Conservation (phyloP, 441 rosid genomes). For the Populus hybrid region DNA sequence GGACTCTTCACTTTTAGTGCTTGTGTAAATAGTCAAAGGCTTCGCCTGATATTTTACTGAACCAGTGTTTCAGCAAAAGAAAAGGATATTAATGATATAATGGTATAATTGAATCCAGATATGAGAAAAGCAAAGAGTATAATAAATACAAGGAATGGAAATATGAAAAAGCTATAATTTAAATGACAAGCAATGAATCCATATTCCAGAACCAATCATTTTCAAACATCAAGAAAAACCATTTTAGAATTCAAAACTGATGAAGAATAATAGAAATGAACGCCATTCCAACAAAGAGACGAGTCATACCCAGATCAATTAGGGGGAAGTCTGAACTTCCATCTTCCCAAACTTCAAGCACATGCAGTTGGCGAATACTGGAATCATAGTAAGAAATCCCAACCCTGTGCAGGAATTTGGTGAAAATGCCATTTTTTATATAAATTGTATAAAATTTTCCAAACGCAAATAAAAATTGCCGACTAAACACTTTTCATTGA, state of each 20-base stretch:
- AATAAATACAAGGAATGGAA: neutral
- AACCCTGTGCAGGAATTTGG: slow-evolving; percentile 40
- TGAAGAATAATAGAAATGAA: neutral
- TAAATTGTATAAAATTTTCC: neutral
- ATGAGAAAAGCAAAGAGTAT: neutral
- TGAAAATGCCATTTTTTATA: slow-evolving; percentile 3
- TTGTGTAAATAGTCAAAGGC: slow-evolving; percentile 73
- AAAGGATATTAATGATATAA: neutral
- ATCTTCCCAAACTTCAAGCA: slow-evolving; percentile 94
- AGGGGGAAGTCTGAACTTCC: slow-evolving; percentile 63
- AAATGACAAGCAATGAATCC: slow-evolving; percentile 1
- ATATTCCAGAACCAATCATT: neutral
- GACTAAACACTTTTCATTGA: neutral
- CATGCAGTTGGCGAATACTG: slow-evolving; percentile 79
- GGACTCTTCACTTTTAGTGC: slow-evolving; percentile 90
- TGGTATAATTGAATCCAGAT: neutral
- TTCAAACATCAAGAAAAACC: slow-evolving; percentile 10
- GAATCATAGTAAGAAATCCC: slow-evolving; percentile 92
- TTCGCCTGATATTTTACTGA: slow-evolving; percentile 89
- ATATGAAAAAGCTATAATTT: neutral
- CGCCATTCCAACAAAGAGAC: slow-evolving; percentile 8
- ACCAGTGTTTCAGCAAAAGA: slow-evolving; percentile 22
- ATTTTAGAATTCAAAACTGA: neutral
- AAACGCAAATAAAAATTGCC: neutral
- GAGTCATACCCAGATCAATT: slow-evolving; percentile 70